Percentiles rank a stretch among this genome's conserved stretches.
These are phyloP conservation scores for Garcileccinum viscosum DNA, from an alignment of 1,284 basidiomycete genomes.

Conservation along the genomic window DNA sequence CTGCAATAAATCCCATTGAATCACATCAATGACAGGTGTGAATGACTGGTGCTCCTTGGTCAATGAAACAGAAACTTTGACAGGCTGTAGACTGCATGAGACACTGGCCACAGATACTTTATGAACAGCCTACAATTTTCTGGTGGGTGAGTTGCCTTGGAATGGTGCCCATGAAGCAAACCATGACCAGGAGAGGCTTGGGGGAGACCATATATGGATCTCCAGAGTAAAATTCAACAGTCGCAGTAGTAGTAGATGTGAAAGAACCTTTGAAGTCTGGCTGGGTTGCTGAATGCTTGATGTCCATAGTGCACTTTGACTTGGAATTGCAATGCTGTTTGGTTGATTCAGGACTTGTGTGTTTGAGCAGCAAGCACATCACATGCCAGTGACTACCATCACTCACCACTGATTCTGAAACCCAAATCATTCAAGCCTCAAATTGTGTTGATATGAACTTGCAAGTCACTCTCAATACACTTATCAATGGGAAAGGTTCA, in stretches of 20 bases:
- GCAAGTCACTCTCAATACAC: background rate
- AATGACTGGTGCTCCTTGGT: background rate
- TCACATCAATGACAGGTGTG: background rate
- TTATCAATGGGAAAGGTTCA: background rate
- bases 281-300: background rate
- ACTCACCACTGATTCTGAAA: background rate
- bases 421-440: background rate
- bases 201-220: background rate
- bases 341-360: background rate
- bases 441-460: background rate
- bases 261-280: background rate
- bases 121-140: background rate
- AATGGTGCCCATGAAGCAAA: background rate
- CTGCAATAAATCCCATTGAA: background rate
- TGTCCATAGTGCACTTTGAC: background rate
- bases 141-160: background rate
- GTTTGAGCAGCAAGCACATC: background rate
- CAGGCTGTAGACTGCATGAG: background rate
- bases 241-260: background rate
- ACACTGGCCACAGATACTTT: background rate
- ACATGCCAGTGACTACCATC: background rate
- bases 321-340: background rate
- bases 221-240: background rate
- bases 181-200: background rate
- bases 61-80: background rate